phyloP scores from a whole-genome alignment of 169 alveolate genomes.

The Eimeria necatrix region DNA sequence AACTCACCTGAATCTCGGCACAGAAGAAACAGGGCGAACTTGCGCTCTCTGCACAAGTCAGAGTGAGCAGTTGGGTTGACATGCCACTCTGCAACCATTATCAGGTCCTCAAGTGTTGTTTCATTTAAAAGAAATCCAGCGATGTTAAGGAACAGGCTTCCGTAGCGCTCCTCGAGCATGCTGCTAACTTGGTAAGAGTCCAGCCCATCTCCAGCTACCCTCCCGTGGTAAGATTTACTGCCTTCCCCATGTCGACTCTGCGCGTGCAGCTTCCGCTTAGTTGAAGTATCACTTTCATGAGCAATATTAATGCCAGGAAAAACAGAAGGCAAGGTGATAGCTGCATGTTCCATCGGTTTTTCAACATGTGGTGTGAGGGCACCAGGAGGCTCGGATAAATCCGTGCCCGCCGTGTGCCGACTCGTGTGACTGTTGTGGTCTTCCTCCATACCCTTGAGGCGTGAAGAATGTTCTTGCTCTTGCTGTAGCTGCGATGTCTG shows the following conservation, averaged over 20 bases:
- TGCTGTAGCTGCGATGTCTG: neutral
- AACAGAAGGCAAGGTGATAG: neutral
- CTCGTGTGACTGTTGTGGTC: neutral
- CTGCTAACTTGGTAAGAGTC: neutral
- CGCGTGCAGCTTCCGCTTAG: neutral
- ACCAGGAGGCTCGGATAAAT: neutral
- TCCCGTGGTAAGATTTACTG: neutral
- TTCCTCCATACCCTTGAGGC: neutral
- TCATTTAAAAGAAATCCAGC: neutral
- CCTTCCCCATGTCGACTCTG: neutral
- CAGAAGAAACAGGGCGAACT: slow-evolving; percentile 1
- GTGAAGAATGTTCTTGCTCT: neutral
- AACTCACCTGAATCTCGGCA: slow-evolving; percentile 5
- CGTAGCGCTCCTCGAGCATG: slow-evolving; percentile 30
- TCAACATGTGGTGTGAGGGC: too few relatives aligned
- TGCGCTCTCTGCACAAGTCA: slow-evolving; percentile 32
- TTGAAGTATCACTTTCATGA: slow-evolving; percentile 25
- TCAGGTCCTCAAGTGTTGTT: neutral
- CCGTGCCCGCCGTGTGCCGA: too few relatives aligned
- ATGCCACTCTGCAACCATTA: slow-evolving; percentile 44
- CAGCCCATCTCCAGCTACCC: neutral
- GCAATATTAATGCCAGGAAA: slow-evolving; percentile 37
- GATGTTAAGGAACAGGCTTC: neutral
- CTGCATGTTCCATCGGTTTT: neutral
- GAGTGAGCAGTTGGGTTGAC: neutral